Evolutionary conservation across 345 rosid genomes (phyloP), one percentile per base, ranked within the genome.

Genomic region (Draba incana): DNA sequence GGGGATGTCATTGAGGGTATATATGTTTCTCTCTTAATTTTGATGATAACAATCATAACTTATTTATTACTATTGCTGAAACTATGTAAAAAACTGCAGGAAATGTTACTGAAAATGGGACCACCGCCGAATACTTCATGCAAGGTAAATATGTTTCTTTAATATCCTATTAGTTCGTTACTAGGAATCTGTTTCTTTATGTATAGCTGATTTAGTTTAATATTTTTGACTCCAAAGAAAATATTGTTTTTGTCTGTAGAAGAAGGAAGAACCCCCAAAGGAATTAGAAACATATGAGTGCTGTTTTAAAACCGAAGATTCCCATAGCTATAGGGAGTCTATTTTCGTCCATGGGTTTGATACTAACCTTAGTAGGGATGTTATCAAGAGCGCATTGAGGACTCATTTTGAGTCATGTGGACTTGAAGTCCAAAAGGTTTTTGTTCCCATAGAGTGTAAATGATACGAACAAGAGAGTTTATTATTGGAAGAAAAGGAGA

Each of bases 381-480:
- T 82, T 83, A 57, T 80, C 44, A 85, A 76, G 73, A 64, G 41
- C 27, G 20, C 82, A 45, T 75, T 35, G 38, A 35, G 38, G 38
- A 6, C 6, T 6, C 38, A 6, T 63, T 90, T 90, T 70, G 78
- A 77, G n/a, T 42, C 75, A n/a, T 84, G 90, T 68, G 97, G 92
- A 5, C 5, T 8, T 50, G 81, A 80, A 64, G 72, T 86, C 27
- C 12, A 78, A 25, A 80, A 82, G 71, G 58, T 88, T 28, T 59
- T 83, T 2, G 42, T 88, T 42, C 95, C 97, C 4, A 53, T 56
- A 35, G 89, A 88, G 65, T 57, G 77, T 45, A n/a, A n/a, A n/a
- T n/a, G n/a, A n/a, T n/a, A n/a, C n/a, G n/a, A n/a, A n/a, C n/a
- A n/a, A n/a, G n/a, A n/a, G n/a, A n/a, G n/a, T n/a, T n/a, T n/a